Evolutionary conservation across 2,329 filamentous ascomycete genomes (phyloP).

Genomic region (Penicillium polonicum): DNA sequence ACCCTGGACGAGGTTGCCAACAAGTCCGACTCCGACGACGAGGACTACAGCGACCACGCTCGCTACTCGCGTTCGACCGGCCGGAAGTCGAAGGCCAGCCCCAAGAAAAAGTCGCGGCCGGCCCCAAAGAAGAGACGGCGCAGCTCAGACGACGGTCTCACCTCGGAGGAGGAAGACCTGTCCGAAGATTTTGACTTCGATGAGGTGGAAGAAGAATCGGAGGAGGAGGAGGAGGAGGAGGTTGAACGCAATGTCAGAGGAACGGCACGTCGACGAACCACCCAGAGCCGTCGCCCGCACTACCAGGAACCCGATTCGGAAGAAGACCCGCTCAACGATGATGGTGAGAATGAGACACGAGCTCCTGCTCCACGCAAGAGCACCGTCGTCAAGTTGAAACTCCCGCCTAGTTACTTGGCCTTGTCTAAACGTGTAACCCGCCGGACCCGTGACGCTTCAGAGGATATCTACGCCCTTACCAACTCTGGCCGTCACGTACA

Average conservation of each 20-base stretch:
- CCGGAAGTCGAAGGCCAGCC: conserved; percentile 31
- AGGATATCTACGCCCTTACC: conserved; percentile 57
- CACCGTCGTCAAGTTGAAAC: conserved; percentile 33
- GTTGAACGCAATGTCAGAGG: conserved; percentile 59
- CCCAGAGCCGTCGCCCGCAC: conserved; percentile 51
- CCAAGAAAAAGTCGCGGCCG: conserved; percentile 34
- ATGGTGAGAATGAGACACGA: conserved; percentile 20
- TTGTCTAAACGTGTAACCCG: conserved; percentile 56
- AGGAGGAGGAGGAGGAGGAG: conserved; percentile 34
- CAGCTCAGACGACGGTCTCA: conserved; percentile 48
- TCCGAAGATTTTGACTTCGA: conserved; percentile 46
- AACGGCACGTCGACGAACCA: conserved; percentile 55
- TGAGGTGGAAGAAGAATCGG: conserved; percentile 44
- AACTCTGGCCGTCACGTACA: conserved; percentile 59
- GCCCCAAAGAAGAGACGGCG: conserved; percentile 42
- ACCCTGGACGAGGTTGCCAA: conserved; percentile 44
- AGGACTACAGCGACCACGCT: conserved; percentile 45
- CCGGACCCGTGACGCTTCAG: conserved; percentile 57
- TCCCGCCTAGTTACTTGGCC: conserved; percentile 26
- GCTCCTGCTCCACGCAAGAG: conserved; percentile 20
- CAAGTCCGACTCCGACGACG: conserved; percentile 47
- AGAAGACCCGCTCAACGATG: conserved; percentile 27
- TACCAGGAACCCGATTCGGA: conserved; percentile 55
- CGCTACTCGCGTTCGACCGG: conserved; percentile 27
- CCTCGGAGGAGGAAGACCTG: conserved; percentile 39